phyloP scores from a whole-genome alignment of 768 basidiomycete genomes.

The Tricholoma bakamatsutake region DNA sequence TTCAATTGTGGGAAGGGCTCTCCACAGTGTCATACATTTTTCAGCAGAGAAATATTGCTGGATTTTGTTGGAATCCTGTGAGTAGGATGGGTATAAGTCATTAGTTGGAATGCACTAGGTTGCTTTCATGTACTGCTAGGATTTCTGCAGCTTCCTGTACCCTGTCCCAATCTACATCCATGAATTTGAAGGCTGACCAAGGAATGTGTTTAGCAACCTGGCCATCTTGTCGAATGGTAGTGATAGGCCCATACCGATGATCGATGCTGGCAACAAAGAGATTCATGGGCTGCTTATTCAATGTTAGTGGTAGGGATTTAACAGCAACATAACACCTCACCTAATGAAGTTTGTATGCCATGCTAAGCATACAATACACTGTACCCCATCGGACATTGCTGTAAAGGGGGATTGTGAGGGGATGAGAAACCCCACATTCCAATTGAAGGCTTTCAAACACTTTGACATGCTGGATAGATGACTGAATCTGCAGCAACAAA shows the following conservation, averaged over 20 bases:
- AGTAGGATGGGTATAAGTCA: neutral
- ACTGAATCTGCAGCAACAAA: too few species aligned
- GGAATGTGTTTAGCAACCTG: too few species aligned
- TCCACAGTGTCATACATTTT: conserved; percentile 13
- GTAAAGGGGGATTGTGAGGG: neutral
- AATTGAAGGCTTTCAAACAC: neutral
- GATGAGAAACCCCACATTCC: neutral
- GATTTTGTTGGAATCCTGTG: too few species aligned
- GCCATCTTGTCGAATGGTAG: neutral
- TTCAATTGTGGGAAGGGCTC: conserved; percentile 15
- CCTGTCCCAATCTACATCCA: too few species aligned
- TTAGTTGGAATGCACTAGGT: neutral
- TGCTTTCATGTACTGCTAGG: neutral
- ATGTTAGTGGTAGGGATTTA: neutral
- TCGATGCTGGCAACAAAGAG: neutral
- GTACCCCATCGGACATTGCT: neutral
- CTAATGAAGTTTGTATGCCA: neutral
- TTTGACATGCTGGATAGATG: neutral
- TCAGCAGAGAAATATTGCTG: conserved; percentile 14
- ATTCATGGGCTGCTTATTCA: neutral
- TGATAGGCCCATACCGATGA: neutral
- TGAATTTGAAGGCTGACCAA: too few species aligned
- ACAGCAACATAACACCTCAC: neutral
- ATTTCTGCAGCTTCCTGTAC: neutral
- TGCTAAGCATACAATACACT: neutral